These are phyloP conservation scores for Lotus japonicus DNA, from an alignment of 306 rosid genomes.

Conservation along the genomic window DNA sequence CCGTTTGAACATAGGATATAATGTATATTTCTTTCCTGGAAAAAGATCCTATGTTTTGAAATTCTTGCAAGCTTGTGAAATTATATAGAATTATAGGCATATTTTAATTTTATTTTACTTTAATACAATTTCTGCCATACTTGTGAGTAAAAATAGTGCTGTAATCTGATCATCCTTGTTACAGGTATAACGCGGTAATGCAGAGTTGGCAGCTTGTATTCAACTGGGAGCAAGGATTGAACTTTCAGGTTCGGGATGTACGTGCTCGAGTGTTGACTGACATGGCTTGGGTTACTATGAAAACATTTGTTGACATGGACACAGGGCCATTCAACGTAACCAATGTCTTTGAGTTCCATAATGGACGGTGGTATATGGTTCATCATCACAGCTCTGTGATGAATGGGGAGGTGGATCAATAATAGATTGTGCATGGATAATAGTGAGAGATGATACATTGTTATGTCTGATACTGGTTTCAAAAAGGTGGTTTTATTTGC, in stretches of 20 bases:
- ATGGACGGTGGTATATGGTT: conserved; percentile 88
- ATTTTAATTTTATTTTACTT: neutral
- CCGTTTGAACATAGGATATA: conserved; percentile 8
- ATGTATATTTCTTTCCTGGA: neutral
- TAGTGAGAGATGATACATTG: conserved; percentile 27
- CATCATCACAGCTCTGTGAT: conserved; percentile 92
- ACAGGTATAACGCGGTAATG: conserved; percentile 73
- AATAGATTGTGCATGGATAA: conserved; percentile 62
- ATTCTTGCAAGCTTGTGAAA: conserved; percentile 3
- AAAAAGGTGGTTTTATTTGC: conserved; percentile 41
- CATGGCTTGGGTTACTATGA: conserved; percentile 98
- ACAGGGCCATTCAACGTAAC: conserved; percentile 78
- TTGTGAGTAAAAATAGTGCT: neutral
- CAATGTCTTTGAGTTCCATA: conserved; percentile 69
- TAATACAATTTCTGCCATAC: neutral
- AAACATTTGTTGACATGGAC: conserved; percentile 67
- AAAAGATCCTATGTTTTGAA: too few relatives aligned
- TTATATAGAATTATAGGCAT: neutral
- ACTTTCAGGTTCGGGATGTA: conserved; percentile 84
- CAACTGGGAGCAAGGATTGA: conserved; percentile 84
- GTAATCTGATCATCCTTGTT: conserved; percentile 8
- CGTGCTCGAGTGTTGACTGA: conserved; percentile 79
- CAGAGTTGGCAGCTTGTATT: conserved; percentile 86
- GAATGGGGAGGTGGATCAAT: conserved; percentile 67
- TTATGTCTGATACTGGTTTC: conserved; percentile 51